Evolutionary conservation across 148 eudicot genomes (phyloP).

Genomic region (Chenopodium formosanum): DNA sequence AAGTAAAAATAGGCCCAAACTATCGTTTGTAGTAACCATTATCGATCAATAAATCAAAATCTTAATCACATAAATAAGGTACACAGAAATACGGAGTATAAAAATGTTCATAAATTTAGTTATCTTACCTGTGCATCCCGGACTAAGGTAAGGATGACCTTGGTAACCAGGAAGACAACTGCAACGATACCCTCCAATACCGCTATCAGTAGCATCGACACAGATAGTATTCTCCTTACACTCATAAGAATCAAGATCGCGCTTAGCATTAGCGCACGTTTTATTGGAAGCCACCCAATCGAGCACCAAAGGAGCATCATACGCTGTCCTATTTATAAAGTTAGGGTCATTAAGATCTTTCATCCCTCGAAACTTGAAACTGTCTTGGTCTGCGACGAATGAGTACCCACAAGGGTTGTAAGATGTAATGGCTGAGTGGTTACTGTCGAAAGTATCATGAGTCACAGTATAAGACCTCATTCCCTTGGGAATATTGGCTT

Average conservation of each 20-base stretch:
- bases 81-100: too few species aligned
- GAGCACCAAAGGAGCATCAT: conserved; percentile 20
- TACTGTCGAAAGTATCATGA: not conserved
- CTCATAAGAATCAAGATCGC: not conserved
- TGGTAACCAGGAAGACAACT: not conserved
- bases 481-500: conserved; percentile 32
- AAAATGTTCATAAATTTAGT: too few species aligned
- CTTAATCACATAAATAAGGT: too few species aligned
- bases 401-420: conserved; percentile 34
- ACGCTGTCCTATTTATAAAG: not conserved
- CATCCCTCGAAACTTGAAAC: conserved; percentile 6
- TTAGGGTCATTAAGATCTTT: conserved; percentile 17
- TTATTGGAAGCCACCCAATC: conserved; percentile 36
- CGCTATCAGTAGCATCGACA: conserved; percentile 4
- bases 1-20: too few species aligned
- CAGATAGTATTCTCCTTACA: conserved; percentile 32
- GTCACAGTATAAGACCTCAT: not conserved
- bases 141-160: not conserved
- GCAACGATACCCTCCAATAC: conserved; percentile 34
- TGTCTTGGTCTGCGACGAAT: conserved; percentile 4
- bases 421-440: not conserved
- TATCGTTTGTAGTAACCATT: too few species aligned
- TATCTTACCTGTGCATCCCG: not conserved
- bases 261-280: conserved; percentile 25
- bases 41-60: too few species aligned